Evolutionary conservation across 805 yeast genomes (phyloP).

Genomic region (Alloascoidea hylecoeti): DNA sequence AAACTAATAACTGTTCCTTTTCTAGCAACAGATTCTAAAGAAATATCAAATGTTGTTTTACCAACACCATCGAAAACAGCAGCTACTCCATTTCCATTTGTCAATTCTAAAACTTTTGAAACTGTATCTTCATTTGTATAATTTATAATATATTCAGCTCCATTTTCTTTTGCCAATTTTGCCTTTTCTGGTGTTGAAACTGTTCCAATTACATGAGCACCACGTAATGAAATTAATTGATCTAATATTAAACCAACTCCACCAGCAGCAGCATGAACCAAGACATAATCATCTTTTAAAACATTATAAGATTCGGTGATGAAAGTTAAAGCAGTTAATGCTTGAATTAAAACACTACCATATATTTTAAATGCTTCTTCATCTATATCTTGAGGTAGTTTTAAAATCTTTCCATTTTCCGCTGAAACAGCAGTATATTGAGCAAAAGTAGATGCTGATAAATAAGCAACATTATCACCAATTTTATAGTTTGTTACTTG

Average conservation of each 20-base stretch:
- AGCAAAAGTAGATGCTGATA: conserved; percentile 44
- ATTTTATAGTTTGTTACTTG: conserved; percentile 37
- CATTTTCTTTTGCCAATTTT: conserved; percentile 48
- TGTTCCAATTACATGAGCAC: conserved; percentile 75
- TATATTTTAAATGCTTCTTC: conserved; percentile 30
- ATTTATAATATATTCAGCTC: conserved; percentile 66
- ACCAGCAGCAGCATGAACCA: conserved; percentile 92
- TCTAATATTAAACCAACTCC: conserved; percentile 70
- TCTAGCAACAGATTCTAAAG: conserved; percentile 44
- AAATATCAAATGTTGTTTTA: conserved; percentile 55
- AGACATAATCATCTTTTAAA: conserved; percentile 51
- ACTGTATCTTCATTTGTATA: conserved; percentile 33
- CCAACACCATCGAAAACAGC: conserved; percentile 70
- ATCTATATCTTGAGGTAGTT: too few relatives aligned
- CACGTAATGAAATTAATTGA: conserved; percentile 47
- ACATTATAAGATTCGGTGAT: conserved; percentile 51
- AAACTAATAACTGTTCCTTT: conserved; percentile 66
- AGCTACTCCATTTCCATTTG: conserved; percentile 51
- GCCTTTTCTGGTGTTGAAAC: conserved; percentile 72
- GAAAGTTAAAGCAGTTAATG: conserved; percentile 68
- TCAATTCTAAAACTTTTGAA: conserved; percentile 40
- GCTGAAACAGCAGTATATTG: conserved; percentile 45
- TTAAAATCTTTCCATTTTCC: conserved; percentile 13
- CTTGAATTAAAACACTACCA: conserved; percentile 57
- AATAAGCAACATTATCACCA: conserved; percentile 62